Conservation (phyloP, 164 flowering plant genomes). For the Piper longum region DNA sequence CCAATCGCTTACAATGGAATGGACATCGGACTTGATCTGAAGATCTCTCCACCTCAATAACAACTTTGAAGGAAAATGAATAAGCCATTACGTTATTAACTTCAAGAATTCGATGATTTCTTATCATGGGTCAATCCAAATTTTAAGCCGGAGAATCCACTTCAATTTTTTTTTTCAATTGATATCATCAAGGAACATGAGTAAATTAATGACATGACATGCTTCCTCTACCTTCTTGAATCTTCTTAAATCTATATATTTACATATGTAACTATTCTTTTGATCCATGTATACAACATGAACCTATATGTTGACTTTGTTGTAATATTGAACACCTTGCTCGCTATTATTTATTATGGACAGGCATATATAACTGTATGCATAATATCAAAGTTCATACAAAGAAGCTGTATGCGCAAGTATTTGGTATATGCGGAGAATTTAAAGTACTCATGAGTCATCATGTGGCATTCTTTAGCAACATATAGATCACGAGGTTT, state of each 20-base stretch:
- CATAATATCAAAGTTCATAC: no score
- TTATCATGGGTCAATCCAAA: no score
- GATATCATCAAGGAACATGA: neutral
- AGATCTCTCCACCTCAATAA: conserved; percentile 25
- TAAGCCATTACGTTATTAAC: neutral
- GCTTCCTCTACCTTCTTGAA: neutral
- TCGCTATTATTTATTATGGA: no score
- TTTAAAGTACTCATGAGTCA: no score
- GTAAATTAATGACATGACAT: neutral
- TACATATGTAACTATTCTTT: neutral
- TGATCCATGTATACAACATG: neutral
- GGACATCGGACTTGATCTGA: conserved; percentile 51
- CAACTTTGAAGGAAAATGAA: neutral
- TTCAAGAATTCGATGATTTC: neutral
- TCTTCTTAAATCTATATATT: no score
- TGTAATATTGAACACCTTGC: neutral
- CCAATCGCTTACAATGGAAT: conserved; percentile 90
- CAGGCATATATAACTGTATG: no score
- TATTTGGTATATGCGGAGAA: no score
- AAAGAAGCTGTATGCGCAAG: no score
- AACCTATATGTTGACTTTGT: neutral
- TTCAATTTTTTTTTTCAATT: no score
- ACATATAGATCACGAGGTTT: no score
- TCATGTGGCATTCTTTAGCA: no score
- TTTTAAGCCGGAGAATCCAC: no score